These are phyloP conservation scores for Paramyrothecium roridum DNA, from an alignment of 2,329 filamentous ascomycete species.

Conservation along the genomic window DNA sequence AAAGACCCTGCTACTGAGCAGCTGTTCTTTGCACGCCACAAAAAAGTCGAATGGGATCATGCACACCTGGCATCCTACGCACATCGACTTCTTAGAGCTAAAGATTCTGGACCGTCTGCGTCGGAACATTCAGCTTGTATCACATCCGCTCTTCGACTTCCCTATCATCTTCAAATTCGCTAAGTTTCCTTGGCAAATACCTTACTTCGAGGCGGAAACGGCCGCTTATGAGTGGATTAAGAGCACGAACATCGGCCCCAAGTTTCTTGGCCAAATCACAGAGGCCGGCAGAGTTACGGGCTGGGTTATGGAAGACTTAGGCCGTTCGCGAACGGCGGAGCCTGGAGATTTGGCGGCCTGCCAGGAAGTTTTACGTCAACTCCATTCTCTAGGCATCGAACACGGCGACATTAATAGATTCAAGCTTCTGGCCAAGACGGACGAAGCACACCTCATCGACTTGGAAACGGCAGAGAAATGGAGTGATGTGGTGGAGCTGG, in stretches of 20 bases:
- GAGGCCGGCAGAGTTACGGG: conserved; percentile 24
- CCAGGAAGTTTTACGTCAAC: conserved; percentile 16
- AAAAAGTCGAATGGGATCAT: no score
- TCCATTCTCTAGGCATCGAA: conserved; percentile 27
- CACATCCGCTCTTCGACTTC: no score
- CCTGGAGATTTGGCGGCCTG: conserved; percentile 23
- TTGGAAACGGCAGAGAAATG: conserved; percentile 27
- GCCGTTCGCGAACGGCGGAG: conserved; percentile 19
- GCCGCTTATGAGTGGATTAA: conserved; percentile 21
- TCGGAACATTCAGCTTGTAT: no score
- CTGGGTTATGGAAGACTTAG: conserved; percentile 20
- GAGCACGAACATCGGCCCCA: conserved; percentile 16
- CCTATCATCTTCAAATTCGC: conserved; percentile 24
- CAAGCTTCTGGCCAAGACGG: conserved; percentile 26
- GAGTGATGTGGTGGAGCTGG: conserved; percentile 12
- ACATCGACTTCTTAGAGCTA: no score
- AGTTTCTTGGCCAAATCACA: conserved; percentile 25
- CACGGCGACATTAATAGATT: conserved; percentile 30
- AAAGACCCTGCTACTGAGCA: no score
- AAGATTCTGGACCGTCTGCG: no score
- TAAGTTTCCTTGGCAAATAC: conserved; percentile 21
- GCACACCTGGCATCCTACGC: no score
- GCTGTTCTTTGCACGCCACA: no score
- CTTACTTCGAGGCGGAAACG: conserved; percentile 18
- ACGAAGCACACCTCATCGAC: conserved; percentile 20